phyloP scores from a whole-genome alignment of 352 stramenopile species.

The Phytophthora sp. region DNA sequence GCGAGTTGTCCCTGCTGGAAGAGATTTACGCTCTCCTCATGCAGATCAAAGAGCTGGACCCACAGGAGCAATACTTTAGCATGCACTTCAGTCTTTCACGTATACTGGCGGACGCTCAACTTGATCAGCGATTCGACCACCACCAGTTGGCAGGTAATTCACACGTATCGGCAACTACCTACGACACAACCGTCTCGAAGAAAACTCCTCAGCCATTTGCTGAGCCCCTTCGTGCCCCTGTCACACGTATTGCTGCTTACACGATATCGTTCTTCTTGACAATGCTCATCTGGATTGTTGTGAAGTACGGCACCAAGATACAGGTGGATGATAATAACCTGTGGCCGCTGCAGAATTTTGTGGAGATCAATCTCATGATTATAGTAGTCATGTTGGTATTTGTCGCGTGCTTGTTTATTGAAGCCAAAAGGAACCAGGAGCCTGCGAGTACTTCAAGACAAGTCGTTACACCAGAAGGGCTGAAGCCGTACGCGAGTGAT shows the following conservation, averaged over 20 bases:
- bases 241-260: conserved; percentile 21
- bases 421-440: neutral
- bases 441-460: neutral
- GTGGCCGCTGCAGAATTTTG: conserved; percentile 45
- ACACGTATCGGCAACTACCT: neutral
- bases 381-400: conserved; percentile 19
- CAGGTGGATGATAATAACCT: conserved; percentile 13
- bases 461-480: neutral
- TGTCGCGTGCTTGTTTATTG: conserved; percentile 17
- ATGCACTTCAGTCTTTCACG: conserved; percentile 32
- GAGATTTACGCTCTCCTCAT: conserved; percentile 35
- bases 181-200: neutral
- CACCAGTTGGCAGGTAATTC: neutral
- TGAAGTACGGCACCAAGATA: conserved; percentile 19
- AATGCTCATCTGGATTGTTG: conserved; percentile 31
- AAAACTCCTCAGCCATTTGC: conserved; percentile 20
- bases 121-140: conserved; percentile 23
- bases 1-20: conserved; percentile 36
- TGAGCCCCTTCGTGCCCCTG: conserved; percentile 27
- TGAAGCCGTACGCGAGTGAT: neutral
- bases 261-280: conserved; percentile 15
- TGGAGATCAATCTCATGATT: conserved; percentile 37
- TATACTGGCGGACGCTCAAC: neutral
- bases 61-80: conserved; percentile 6
- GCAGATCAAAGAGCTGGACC: conserved; percentile 25